Evolutionary conservation across 2,329 filamentous ascomycete genomes (phyloP), one percentile per base, ranked within the genome.

Genomic region (Ophiostoma sp.): DNA sequence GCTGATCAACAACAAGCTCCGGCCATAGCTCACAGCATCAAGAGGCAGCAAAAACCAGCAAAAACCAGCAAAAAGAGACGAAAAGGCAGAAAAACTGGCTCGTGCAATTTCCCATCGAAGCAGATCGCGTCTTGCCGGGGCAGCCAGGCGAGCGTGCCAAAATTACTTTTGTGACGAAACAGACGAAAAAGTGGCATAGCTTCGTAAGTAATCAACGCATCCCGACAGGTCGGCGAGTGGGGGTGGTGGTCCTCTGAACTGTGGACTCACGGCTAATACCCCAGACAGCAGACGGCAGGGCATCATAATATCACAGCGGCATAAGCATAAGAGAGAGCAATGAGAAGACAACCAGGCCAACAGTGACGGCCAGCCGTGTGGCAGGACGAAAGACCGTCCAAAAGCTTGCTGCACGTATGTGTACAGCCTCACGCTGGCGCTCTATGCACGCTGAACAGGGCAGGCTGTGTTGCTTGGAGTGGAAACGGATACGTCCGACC

Each of bases 51-150:
- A 28, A 33, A n/a, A 15, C 25, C 64, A 8, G 42, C 33, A 36
- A 36, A 36, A 48, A 2, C 11, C 42, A 48, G 42, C 42, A 19
- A 48, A 48, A 48, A 19, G 11, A 48, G 42, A 19, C 42, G 42
- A 48, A 19, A 7, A 12, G 39, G 39, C 39, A 12, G 39, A 12
- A 42, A 31, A 55, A 36, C 19, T 55, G 31, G 70, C 48, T 25
- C n/a, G 57, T 55, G 71, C 61, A 72, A 68, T 68, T 57, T 66
- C 61, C 61, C 48, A 33, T n/a, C 45, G 36, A 15, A 71, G 39
- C 36, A 64, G 39, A 63, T 61, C 42, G 19, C 45, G 57, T 71
- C 25, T 36, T 28, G 1, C 45, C 39, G 25, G 11, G 70, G 42
- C 64, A 68, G 64, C 22, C 25, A 68, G 64, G 42, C 39, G 64